These are phyloP conservation scores for Atkinsonella texensis DNA, from an alignment of 2,329 filamentous ascomycete genomes.

Conservation along the genomic window DNA sequence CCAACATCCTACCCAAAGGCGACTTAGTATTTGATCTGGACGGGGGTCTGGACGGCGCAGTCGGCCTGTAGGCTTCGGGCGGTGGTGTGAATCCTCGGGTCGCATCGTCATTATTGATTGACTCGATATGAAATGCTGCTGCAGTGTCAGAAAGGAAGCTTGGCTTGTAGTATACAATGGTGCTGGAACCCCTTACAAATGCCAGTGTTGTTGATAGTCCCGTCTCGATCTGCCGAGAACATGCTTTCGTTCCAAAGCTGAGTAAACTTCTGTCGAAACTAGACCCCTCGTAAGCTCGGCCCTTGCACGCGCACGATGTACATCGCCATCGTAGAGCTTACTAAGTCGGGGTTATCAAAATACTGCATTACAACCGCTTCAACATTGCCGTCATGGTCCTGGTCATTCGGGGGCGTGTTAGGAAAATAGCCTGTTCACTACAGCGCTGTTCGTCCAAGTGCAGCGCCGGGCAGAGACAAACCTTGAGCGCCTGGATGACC, in stretches of 20 bases:
- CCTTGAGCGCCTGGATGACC: conserved; percentile 30
- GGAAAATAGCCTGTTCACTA: not conserved
- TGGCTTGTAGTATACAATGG: not conserved
- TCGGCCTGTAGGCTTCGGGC: conserved; percentile 27
- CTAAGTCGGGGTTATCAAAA: conserved; percentile 32
- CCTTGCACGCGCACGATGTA: not conserved
- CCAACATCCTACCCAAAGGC: conserved; percentile 39
- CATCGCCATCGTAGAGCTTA: conserved; percentile 10
- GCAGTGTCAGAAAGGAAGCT: not conserved
- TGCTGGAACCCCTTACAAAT: conserved; percentile 27
- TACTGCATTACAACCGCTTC: conserved; percentile 39
- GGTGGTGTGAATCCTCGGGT: conserved; percentile 32
- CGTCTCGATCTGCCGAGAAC: conserved; percentile 42
- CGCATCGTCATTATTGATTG: conserved; percentile 31
- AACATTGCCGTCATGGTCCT: conserved; percentile 32
- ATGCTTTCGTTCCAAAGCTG: conserved; percentile 41
- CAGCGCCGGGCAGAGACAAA: conserved; percentile 8
- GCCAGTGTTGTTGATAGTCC: conserved; percentile 27
- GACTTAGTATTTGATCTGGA: conserved; percentile 47
- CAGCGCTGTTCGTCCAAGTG: too few species aligned
- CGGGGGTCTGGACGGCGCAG: conserved; percentile 48
- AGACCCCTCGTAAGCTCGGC: not conserved
- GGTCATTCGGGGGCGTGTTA: not conserved
- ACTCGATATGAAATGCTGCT: conserved; percentile 44
- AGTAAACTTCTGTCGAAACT: conserved; percentile 37